Percentiles rank a stretch among this genome's conserved stretches.
Evolutionary conservation across 495 filamentous ascomycete species (phyloP).

Genomic region (Jackrogersella minutella): DNA sequence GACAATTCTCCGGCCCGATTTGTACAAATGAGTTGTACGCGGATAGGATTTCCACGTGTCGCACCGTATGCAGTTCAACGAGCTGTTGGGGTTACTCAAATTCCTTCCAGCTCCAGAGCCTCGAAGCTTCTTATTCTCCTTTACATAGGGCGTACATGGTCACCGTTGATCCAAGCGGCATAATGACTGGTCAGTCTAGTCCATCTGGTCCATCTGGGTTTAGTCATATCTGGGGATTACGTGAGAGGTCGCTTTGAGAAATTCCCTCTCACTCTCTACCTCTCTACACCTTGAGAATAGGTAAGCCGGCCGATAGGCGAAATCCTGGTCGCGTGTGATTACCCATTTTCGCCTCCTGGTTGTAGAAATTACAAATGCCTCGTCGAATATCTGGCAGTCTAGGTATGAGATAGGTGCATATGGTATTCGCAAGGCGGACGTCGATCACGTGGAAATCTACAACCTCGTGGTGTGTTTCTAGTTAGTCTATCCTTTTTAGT

Average conservation of each 20-base stretch:
- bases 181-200: constrained; percentile 33
- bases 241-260: constrained; percentile 20
- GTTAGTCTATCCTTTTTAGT: constrained; percentile 29
- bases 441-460: constrained; percentile 28
- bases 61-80: constrained; percentile 32
- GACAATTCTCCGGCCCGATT: constrained; percentile 39
- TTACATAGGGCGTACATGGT: background rate
- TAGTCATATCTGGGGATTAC: constrained; percentile 27
- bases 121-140: background rate
- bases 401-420: background rate
- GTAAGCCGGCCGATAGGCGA: background rate
- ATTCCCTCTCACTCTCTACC: background rate
- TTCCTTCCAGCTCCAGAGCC: constrained; percentile 4
- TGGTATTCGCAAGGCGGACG: background rate
- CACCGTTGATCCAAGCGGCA: constrained; percentile 17
- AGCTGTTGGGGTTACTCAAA: constrained; percentile 26
- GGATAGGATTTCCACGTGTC: constrained; percentile 35
- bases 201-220: constrained; percentile 14
- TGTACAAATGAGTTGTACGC: constrained; percentile 38
- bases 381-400: background rate
- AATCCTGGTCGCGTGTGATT: constrained; percentile 13
- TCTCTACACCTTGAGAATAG: background rate
- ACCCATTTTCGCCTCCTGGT: background rate
- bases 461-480: constrained; percentile 29
- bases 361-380: background rate